Base-by-base conservation (phyloP, 2,329 filamentous ascomycete species). In the Cucurbitaria berberidis region DNA sequence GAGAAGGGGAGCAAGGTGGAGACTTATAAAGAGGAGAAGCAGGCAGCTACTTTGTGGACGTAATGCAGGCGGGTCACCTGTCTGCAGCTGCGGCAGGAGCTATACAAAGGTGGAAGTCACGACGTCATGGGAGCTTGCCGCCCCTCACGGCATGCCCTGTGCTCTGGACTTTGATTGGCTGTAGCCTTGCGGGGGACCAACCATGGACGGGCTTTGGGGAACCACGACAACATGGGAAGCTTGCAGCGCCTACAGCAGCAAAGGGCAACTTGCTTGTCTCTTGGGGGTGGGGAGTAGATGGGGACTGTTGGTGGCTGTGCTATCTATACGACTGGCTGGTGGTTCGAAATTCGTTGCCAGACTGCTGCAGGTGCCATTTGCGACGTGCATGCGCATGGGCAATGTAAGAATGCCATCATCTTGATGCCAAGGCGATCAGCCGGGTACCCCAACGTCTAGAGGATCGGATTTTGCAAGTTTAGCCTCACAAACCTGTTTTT, bases 1-100 rank as follows among this genome's bases (percentile, higher is more conserved):
- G 39, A 45, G 47, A 43, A 39, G 21, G 44, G 36, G 47, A 57
- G 55, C 30, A 43, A 48, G 46, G 41, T 46, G 39, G 45, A 50
- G 40, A 55, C 47, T 62, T 67, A 55, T 67, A 67, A 64, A 59
- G 58, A 59, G 62, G 59, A 63, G 59, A 52, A 49, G 43, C 32
- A 63, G 59, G 63, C 63, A 65, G 49, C 62, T 61, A 57, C 49
- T 26, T 53, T 49, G 45, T 44, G 44, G 43, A 49, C 48, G 38
- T 56, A 54, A 59, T 62, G 56, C 47, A n/a, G n/a, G n/a, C n/a
- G n/a, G 62, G 58, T 66, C 64, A 66, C 55, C 61, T 66, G 64
- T 53, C 47, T 48, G 51, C 41, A 62, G 55, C 56, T 64, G 52
- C 56, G 59, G 59, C 60, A 62, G 60, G 55, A 68, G 63, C 64